phyloP scores from a whole-genome alignment of 116 monocot genomes.

The Zostera marina region DNA sequence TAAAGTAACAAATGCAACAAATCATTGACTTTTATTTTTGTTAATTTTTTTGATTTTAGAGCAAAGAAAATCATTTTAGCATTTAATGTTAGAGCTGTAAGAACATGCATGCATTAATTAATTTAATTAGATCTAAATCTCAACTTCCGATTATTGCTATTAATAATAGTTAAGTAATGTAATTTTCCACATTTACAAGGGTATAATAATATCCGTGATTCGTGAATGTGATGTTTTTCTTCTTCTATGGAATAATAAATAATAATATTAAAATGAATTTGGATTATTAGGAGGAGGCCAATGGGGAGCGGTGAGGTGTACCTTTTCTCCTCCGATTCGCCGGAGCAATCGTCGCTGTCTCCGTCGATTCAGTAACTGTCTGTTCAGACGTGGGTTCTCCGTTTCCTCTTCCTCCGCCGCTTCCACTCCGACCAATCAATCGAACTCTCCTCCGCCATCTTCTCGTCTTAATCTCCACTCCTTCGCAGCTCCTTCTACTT shows the following conservation, averaged over 20 bases:
- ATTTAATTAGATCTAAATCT: no score
- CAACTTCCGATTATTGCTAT: no score
- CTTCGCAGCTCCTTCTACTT: not conserved
- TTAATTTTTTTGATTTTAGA: no score
- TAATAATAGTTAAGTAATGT: no score
- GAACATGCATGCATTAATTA: no score
- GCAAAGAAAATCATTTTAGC: no score
- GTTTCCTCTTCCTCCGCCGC: not conserved
- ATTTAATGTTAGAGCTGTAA: no score
- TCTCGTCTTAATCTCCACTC: not conserved
- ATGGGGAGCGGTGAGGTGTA: slow-evolving; percentile 47
- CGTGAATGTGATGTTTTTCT: not conserved
- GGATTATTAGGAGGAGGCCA: slow-evolving; percentile 13
- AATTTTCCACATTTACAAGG: not conserved
- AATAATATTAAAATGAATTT: not conserved
- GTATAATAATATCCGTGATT: not conserved
- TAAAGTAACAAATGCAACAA: no score
- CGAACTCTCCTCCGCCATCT: not conserved
- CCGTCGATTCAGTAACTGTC: not conserved
- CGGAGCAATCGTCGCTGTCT: not conserved
- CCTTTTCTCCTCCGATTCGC: slow-evolving; percentile 32
- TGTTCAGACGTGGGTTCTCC: not conserved
- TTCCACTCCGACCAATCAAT: not conserved
- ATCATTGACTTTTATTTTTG: no score
- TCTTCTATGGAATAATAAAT: not conserved